Conservation (phyloP, 169 alveolate genomes). For the Toxoplasma gondii region DNA sequence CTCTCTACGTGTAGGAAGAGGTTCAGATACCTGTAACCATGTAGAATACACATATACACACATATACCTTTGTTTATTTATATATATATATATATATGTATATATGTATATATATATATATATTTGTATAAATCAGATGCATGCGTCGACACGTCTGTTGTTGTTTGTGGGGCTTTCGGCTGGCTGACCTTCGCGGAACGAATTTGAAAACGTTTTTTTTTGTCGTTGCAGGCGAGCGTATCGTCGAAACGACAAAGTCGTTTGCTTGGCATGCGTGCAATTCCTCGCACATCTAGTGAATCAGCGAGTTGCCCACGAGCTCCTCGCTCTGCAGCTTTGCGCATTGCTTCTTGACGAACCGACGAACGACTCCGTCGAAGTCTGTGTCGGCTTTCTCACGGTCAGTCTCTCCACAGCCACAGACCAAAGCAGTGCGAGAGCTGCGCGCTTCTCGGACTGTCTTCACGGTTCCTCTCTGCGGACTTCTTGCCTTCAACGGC, state of each 20-base stretch:
- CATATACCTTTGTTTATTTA: too few relatives aligned
- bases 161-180: background rate
- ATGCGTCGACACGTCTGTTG: background rate
- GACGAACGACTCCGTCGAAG: slow-evolving; percentile 97
- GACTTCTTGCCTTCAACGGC: too few relatives aligned
- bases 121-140: too few relatives aligned
- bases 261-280: slow-evolving; percentile 93
- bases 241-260: slow-evolving; percentile 93
- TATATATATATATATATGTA: too few relatives aligned
- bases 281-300: slow-evolving; percentile 96
- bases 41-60: too few relatives aligned
- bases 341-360: slow-evolving; percentile 93
- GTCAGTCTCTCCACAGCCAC: background rate
- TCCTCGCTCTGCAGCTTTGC: slow-evolving; percentile 93
- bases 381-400: slow-evolving; percentile 82
- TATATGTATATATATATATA: too few relatives aligned
- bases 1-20: too few relatives aligned
- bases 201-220: background rate
- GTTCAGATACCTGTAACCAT: too few relatives aligned
- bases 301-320: slow-evolving; percentile 92
- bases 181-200: background rate
- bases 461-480: too few relatives aligned
- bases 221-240: slow-evolving; percentile 82
- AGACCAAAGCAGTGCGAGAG: background rate
- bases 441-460: too few relatives aligned